Evolutionary conservation across 176 grass and related monocot genomes (phyloP).

Genomic region (Oryza brachyantha): DNA sequence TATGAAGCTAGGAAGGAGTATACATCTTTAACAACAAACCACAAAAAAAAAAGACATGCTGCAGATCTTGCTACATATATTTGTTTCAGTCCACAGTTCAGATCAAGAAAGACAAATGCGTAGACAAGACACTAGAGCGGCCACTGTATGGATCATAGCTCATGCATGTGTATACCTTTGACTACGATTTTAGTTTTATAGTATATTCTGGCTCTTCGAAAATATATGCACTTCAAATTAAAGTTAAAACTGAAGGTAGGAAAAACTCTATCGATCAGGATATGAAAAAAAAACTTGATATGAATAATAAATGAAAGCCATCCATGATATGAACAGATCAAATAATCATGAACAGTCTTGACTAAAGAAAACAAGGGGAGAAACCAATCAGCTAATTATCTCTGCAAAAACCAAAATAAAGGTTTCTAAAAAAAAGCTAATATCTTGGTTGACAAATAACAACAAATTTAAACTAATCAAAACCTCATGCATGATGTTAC

Average conservation of each 20-base stretch:
- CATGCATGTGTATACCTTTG: no score
- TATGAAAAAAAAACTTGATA: not conserved
- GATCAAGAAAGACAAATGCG: not conserved
- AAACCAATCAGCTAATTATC: not conserved
- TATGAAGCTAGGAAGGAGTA: no score
- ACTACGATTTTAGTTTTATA: no score
- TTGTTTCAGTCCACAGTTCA: not conserved
- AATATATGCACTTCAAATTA: not conserved
- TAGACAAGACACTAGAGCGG: no score
- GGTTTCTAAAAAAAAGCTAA: not conserved
- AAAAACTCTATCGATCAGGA: not conserved
- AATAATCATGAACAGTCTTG: not conserved
- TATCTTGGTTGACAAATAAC: not conserved
- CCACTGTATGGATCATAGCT: no score
- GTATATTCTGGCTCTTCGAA: no score
- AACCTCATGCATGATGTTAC: no score
- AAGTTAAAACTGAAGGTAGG: not conserved
- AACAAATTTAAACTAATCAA: not conserved
- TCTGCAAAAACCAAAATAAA: conserved; percentile 17
- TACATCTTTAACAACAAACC: no score
- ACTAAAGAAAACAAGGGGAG: not conserved
- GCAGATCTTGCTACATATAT: not conserved
- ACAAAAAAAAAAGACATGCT: no score
- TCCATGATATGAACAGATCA: not conserved
- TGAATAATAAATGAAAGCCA: not conserved